Conservation (phyloP, 2,329 filamentous ascomycete species). For the Myriosclerotinia curreyana region DNA sequence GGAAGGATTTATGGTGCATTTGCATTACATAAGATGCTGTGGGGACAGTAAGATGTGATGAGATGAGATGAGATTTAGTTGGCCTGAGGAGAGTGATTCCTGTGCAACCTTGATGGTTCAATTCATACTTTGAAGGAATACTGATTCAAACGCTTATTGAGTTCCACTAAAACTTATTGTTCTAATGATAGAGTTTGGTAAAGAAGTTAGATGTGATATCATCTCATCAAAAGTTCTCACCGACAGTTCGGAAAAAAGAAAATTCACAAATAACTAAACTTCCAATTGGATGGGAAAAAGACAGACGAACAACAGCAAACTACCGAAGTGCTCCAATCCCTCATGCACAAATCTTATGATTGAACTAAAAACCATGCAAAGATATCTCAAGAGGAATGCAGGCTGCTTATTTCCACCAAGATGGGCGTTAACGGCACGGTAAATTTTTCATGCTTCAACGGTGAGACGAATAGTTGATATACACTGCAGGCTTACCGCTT, state of each 20-base stretch:
- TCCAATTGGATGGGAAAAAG: background rate
- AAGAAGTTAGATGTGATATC: background rate
- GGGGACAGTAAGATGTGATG: constrained; percentile 4
- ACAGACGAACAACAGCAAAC: background rate
- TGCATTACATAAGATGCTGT: constrained; percentile 19
- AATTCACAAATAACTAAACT: background rate
- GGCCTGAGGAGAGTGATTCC: background rate
- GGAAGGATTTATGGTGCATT: background rate
- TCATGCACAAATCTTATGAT: constrained; percentile 10
- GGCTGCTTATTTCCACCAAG: constrained; percentile 10
- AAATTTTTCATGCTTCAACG: background rate
- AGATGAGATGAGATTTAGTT: constrained; percentile 15
- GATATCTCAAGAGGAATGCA: background rate
- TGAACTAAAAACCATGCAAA: background rate
- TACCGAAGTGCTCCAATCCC: background rate
- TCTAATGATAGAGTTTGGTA: background rate
- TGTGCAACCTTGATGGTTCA: background rate
- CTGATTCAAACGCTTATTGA: background rate
- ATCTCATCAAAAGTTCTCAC: constrained; percentile 11
- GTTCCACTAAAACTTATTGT: background rate
- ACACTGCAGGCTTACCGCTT: constrained; percentile 19
- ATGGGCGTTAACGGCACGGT: constrained; percentile 9
- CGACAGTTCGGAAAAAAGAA: constrained; percentile 2
- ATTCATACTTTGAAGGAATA: background rate
- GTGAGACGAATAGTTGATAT: constrained; percentile 10